Percentiles rank a stretch among this genome's conserved stretches.
These are phyloP conservation scores for Phytophthora cactorum DNA, from an alignment of 352 stramenopile genomes.

Conservation along the genomic window DNA sequence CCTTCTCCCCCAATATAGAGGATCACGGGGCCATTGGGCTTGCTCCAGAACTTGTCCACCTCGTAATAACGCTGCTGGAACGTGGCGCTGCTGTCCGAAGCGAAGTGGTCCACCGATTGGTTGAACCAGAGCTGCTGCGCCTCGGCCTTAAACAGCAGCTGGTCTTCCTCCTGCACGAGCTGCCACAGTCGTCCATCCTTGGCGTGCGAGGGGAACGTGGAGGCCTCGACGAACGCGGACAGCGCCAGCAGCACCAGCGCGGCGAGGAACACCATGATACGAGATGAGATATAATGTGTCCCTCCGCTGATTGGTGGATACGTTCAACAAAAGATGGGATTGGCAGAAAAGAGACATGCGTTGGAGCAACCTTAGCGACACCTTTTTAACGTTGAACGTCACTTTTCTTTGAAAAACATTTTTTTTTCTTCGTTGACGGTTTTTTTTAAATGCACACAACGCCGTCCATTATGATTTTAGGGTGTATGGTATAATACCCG, in stretches of 20 bases:
- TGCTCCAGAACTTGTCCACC: constrained; percentile 62
- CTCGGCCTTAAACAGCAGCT: constrained; percentile 46
- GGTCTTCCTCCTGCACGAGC: constrained; percentile 55
- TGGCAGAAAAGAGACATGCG: constrained; percentile 4
- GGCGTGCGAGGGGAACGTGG: constrained; percentile 48
- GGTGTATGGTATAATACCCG: too few species aligned
- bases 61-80: constrained; percentile 86
- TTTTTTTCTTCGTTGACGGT: too few species aligned
- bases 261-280: constrained; percentile 22
- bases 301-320: background rate
- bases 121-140: constrained; percentile 67
- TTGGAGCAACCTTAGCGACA: background rate
- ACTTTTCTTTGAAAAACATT: too few species aligned
- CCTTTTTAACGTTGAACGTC: background rate
- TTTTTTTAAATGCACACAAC: background rate
- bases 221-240: constrained; percentile 4
- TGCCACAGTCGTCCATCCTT: constrained; percentile 59
- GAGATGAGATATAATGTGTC: constrained; percentile 26
- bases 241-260: constrained; percentile 26
- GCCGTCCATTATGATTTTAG: too few species aligned
- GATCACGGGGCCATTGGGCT: constrained; percentile 69
- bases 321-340: background rate
- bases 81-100: constrained; percentile 34
- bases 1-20: constrained; percentile 89
- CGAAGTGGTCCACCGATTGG: constrained; percentile 76